Evolutionary conservation across 2,329 filamentous ascomycete species (phyloP).

Genomic region (Arthrocladium fulminans): DNA sequence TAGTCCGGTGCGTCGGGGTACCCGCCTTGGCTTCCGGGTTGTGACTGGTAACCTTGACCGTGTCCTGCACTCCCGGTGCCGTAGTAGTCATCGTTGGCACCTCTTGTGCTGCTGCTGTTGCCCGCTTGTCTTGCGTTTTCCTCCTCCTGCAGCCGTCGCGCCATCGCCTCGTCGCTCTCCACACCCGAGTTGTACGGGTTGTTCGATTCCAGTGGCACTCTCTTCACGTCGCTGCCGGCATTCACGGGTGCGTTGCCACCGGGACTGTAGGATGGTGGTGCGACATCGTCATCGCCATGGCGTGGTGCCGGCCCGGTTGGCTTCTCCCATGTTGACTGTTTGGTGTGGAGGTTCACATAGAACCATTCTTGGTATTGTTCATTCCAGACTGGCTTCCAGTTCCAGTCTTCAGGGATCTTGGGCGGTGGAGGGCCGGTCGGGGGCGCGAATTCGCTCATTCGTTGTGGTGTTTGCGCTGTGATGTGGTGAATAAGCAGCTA

Average conservation of each 20-base stretch:
- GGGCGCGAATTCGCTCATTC: slow-evolving; percentile 29
- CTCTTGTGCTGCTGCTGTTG: slow-evolving; percentile 32
- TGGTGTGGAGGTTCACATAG: slow-evolving; percentile 82
- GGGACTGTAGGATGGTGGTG: slow-evolving; percentile 51
- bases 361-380: slow-evolving; percentile 88
- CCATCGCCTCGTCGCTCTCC: slow-evolving; percentile 61
- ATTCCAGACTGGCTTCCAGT: slow-evolving; percentile 63
- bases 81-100: neutral
- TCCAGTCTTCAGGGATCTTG: slow-evolving; percentile 68
- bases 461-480: neutral
- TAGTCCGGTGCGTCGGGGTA: slow-evolving; percentile 28
- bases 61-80: slow-evolving; percentile 11
- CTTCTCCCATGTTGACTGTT: slow-evolving; percentile 82
- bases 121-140: slow-evolving; percentile 51
- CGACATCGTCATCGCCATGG: slow-evolving; percentile 27
- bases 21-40: slow-evolving; percentile 16
- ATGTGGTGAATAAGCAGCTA: too few relatives aligned
- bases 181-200: slow-evolving; percentile 57
- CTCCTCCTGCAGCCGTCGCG: slow-evolving; percentile 71
- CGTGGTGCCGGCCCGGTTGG: slow-evolving; percentile 61
- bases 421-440: slow-evolving; percentile 48
- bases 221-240: slow-evolving; percentile 35
- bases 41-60: slow-evolving; percentile 15
- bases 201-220: slow-evolving; percentile 48
- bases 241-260: slow-evolving; percentile 37